Evolutionary conservation across 2,329 filamentous ascomycete genomes (phyloP).

Genomic region (Sphaceloma murrayae): DNA sequence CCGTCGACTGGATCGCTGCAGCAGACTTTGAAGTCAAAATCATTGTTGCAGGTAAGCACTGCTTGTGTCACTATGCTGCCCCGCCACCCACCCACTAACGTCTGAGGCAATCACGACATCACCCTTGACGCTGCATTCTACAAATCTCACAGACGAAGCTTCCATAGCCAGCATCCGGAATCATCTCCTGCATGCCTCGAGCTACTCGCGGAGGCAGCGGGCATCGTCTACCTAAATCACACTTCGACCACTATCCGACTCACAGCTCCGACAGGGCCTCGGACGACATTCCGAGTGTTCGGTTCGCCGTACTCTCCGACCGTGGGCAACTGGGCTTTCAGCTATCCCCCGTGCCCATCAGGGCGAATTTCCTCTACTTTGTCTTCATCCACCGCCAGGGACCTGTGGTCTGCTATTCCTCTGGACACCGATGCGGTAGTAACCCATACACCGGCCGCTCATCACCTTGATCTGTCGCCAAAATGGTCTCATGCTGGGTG

Average conservation of each 20-base stretch:
- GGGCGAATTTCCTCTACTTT: not conserved
- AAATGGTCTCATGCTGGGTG: conserved; percentile 47
- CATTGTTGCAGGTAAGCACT: conserved; percentile 52
- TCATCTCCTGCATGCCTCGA: conserved; percentile 45
- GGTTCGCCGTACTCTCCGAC: conserved; percentile 57
- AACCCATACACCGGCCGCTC: conserved; percentile 58
- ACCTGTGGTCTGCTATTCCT: conserved; percentile 54
- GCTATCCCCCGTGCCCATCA: conserved; percentile 21
- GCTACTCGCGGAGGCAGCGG: conserved; percentile 41
- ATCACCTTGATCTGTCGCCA: conserved; percentile 44
- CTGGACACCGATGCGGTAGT: conserved; percentile 55
- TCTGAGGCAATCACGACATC: conserved; percentile 64
- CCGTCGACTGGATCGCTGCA: conserved; percentile 57
- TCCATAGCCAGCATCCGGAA: conserved; percentile 50
- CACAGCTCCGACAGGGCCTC: conserved; percentile 44
- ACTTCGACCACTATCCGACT: conserved; percentile 46
- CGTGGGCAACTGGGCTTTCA: conserved; percentile 21
- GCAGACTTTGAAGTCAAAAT: conserved; percentile 61
- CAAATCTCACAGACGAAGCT: conserved; percentile 41
- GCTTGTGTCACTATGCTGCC: conserved; percentile 1
- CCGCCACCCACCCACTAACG: not conserved
- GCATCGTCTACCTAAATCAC: conserved; percentile 58
- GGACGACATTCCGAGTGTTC: conserved; percentile 56
- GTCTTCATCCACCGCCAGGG: conserved; percentile 23
- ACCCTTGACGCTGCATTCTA: conserved; percentile 55